Base-by-base conservation (phyloP, 306 rosid genomes). In the Citrullus amarus region DNA sequence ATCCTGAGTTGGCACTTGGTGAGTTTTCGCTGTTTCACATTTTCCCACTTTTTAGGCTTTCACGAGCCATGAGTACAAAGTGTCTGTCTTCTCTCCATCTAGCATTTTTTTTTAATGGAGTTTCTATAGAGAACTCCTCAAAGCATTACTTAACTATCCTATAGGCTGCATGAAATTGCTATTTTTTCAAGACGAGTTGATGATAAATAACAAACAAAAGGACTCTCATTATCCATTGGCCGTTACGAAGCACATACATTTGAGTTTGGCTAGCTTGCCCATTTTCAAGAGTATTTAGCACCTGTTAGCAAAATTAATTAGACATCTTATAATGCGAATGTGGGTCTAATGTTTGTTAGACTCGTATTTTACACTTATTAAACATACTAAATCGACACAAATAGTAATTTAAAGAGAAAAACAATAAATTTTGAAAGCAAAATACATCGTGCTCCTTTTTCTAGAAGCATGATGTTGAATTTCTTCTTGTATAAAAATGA, bases 1-100 rank as follows among this genome's bases (percentile, higher is more conserved):
- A 96, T 80, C 97, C 98, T 36, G 99, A 91, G 34, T 81, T 96
- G 89, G 99, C 98, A 77, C 86, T 91, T 66, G 99, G 99, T 96
- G 76, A 84, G 91, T 80, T 39, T 8, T 70, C 79, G 69, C 43
- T 67, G 76, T 73, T 66, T 43, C 60, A 30, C 32, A 20, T 71
- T 11, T 54, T 36, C 34, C 57, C 57, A 22, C 70, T 10, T 75
- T 74, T 44, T 34, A 9, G 72, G 46, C 12, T 22, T 79, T n/a
- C 44, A 79, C 16, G 14, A n/a, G 3, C 17, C 20, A 55, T 3
- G 1, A 18, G 16, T 78, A 39, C 67, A 46, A 39, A 22, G 9
- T 55, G 36, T 36, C n/a, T 34, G 32, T 20, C 22, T 39, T 68
- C 25, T 28, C 18, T 50, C 15, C 2, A 8, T 44, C 34, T 41